phyloP scores from a whole-genome alignment of 192 early-diverging fungal species.

The Chytriomyces sp. region DNA sequence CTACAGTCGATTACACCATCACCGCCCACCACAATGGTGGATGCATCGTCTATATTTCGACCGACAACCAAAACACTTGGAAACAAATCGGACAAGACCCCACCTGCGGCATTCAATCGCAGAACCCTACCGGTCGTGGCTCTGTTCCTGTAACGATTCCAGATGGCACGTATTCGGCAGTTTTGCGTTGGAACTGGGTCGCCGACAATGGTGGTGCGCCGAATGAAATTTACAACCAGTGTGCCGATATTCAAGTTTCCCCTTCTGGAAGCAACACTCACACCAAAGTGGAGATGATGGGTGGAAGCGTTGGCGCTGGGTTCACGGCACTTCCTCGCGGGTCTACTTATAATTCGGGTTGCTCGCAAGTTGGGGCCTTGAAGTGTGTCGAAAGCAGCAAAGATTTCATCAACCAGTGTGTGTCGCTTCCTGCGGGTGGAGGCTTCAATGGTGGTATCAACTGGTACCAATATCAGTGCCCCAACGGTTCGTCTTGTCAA shows the following conservation, averaged over 20 bases:
- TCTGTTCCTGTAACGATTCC: conserved; percentile 19
- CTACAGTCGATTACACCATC: conserved; percentile 24
- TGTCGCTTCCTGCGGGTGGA: conserved; percentile 4
- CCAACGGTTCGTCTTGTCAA: not conserved
- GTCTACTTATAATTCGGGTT: not conserved
- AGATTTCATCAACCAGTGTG: conserved; percentile 20
- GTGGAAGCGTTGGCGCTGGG: not conserved
- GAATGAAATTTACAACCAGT: conserved; percentile 20
- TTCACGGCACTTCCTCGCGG: not conserved
- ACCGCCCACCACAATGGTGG: conserved; percentile 30
- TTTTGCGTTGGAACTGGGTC: conserved; percentile 25
- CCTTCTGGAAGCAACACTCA: not conserved
- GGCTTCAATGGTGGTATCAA: not conserved
- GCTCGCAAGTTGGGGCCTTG: not conserved
- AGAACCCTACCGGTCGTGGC: conserved; percentile 7
- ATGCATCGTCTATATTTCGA: conserved; percentile 22
- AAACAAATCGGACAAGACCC: conserved; percentile 9
- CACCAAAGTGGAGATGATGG: not conserved
- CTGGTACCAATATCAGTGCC: conserved; percentile 7
- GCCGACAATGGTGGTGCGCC: conserved; percentile 23
- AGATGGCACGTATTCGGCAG: conserved; percentile 12
- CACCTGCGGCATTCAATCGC: conserved; percentile 11
- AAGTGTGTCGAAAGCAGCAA: not conserved
- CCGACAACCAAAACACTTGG: conserved; percentile 21
- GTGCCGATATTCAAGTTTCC: conserved; percentile 7